These are phyloP conservation scores for Cucurbita maxima DNA, from an alignment of 306 rosid species.

Conservation along the genomic window DNA sequence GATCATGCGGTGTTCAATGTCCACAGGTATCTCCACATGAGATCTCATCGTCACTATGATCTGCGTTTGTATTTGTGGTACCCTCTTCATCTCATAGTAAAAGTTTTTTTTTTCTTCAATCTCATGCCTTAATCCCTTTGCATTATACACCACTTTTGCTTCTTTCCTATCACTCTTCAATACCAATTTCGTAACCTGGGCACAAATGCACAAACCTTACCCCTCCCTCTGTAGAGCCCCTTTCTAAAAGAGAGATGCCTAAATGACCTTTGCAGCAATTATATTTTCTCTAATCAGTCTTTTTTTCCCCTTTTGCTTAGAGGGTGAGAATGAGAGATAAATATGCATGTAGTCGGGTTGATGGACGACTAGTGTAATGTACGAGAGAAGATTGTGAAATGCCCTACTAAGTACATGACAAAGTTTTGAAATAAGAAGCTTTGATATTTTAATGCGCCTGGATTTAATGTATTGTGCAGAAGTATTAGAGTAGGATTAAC, in stretches of 20 bases:
- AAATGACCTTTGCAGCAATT: background rate
- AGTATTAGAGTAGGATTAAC: background rate
- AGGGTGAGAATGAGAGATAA: background rate
- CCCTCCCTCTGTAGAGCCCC: background rate
- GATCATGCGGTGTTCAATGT: background rate
- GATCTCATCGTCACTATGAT: background rate
- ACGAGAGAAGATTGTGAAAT: background rate
- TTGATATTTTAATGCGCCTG: background rate
- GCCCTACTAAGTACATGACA: background rate
- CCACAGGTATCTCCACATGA: background rate
- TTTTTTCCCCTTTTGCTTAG: background rate
- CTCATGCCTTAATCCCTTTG: background rate
- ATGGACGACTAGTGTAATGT: too few species aligned
- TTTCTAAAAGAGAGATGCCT: background rate
- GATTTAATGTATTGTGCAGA: too few species aligned
- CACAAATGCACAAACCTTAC: background rate
- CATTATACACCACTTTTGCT: background rate
- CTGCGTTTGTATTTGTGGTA: slow-evolving; percentile 7
- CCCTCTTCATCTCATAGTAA: slow-evolving; percentile 8
- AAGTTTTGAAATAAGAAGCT: background rate
- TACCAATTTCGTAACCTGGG: background rate
- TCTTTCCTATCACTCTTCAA: background rate
- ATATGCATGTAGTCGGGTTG: too few species aligned
- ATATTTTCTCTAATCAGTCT: background rate
- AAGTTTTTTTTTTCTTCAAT: background rate